A percentile compares a stretch with the other conserved stretches of the same genome.
phyloP scores from a whole-genome alignment of 1,139 yeast genomes.

The Suhomyces bribrorum region DNA sequence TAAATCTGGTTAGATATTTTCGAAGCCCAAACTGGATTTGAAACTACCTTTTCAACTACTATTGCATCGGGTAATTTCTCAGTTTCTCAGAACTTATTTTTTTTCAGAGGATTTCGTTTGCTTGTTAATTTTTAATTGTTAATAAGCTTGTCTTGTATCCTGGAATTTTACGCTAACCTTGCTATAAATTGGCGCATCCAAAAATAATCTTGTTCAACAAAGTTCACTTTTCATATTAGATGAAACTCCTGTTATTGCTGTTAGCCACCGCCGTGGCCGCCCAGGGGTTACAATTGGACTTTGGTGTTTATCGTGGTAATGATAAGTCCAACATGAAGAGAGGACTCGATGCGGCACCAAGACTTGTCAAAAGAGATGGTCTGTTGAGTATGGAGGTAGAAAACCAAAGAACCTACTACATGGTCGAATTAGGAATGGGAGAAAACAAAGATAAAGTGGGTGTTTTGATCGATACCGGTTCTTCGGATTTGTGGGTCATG shows the following conservation, averaged over 20 bases:
- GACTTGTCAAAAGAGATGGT: conserved; percentile 38
- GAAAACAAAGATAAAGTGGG: conserved; percentile 30
- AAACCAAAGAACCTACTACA: conserved; percentile 51
- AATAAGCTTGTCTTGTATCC: no score
- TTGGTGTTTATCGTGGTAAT: conserved; percentile 17
- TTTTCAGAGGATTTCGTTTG: no score
- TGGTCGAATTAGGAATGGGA: conserved; percentile 43
- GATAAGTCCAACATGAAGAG: conserved; percentile 1
- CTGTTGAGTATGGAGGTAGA: conserved; percentile 38
- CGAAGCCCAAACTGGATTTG: no score
- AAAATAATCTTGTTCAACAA: no score
- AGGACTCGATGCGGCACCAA: conserved; percentile 2
- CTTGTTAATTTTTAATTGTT: no score
- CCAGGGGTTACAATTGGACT: conserved; percentile 14
- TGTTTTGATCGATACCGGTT: conserved; percentile 48
- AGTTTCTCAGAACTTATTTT: no score
- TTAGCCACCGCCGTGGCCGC: conserved; percentile 3
- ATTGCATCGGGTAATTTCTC: no score
- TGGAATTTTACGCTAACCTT: no score
- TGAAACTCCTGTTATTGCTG: conserved; percentile 1
- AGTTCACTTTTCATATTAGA: no score
- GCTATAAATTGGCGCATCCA: no score
- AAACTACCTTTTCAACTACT: no score
- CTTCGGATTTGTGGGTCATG: conserved; percentile 51
- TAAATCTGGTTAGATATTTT: no score